phyloP scores from a whole-genome alignment of 768 basidiomycete species.

The Cystobasidium onofrii region DNA sequence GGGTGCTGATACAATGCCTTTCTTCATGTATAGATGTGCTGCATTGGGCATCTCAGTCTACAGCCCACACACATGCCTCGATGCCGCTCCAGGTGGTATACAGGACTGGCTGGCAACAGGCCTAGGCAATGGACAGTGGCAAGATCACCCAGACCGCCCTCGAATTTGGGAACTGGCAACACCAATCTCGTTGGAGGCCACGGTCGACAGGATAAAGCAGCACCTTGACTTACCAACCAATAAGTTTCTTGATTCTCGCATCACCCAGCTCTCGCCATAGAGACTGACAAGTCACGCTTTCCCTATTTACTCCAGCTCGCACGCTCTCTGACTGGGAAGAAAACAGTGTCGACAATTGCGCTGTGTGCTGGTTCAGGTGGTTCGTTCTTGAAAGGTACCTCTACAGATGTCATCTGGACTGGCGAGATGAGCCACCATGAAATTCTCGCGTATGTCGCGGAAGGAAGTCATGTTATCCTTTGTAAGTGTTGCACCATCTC shows the following conservation, averaged over 20 bases:
- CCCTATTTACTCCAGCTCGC: background rate
- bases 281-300: background rate
- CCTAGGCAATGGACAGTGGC: conserved; percentile 35
- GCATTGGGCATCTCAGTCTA: conserved; percentile 79
- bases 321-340: conserved; percentile 37
- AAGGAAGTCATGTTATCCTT: conserved; percentile 69
- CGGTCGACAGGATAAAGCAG: conserved; percentile 62
- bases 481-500: conserved; percentile 52
- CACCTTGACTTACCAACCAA: conserved; percentile 58
- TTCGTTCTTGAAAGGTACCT: conserved; percentile 56
- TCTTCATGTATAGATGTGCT: conserved; percentile 50
- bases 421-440: conserved; percentile 89
- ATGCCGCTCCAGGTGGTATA: conserved; percentile 70
- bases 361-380: conserved; percentile 87
- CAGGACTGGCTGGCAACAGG: conserved; percentile 77
- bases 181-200: conserved; percentile 55
- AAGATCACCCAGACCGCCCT: conserved; percentile 13
- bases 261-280: background rate
- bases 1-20: too few relatives aligned
- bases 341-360: conserved; percentile 56
- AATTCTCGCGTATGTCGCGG: conserved; percentile 67
- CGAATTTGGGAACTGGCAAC: conserved; percentile 41
- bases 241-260: conserved; percentile 41
- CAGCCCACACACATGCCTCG: conserved; percentile 78
- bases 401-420: conserved; percentile 81